Evolutionary conservation across 768 basidiomycete species (phyloP), one percentile per base, ranked within the genome.

Genomic region (Hygrophorus pudorinus): DNA sequence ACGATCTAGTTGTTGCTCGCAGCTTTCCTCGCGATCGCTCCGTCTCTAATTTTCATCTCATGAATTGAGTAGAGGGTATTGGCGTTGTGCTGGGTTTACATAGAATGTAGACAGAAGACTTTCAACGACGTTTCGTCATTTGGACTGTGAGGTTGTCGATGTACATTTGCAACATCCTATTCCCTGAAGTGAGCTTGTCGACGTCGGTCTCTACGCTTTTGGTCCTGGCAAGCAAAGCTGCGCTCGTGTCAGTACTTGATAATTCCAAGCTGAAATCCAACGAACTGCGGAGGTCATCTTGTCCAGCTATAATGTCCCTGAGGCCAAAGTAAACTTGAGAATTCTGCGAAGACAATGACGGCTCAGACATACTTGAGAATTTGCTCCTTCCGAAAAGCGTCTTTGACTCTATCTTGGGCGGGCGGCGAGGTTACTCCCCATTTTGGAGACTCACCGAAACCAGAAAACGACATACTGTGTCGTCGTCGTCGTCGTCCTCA

Each of bases 131-230:
- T 57, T 79, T 85, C 24, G 85, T 82, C 79, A 89, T 85, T 60
- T 91, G 88, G 54, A 85, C 71, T 0, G 88, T 90, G 53, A 91
- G 58, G 53, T 91, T 91, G 57, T 91, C 86, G 56, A 89, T 88
- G 56, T 91, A 91, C 78, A 81, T 83, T 56, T 91, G 87, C 44
- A 91, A 64, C 5, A 81, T 89, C 45, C 80, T 79, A 50, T 91
- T 91, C 40, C 81, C 83, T 3, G 85, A 83, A 1, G 70, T 64
- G 16, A 91, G 68, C 59, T 85, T 88, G 49, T 89, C 83, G n/a
- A 85, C 73, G 50, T 91, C 88, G 46, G 68, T 70, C 62, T 90
- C 83, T 7, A 84, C 78, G 21, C 66, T 63, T 50, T 83, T 76
- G 2, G 82, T 79, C 48, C 83, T 77, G 12, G 67, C 66, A 27